phyloP scores from a whole-genome alignment of 345 rosid genomes.

The Eucalyptus dawsonii region DNA sequence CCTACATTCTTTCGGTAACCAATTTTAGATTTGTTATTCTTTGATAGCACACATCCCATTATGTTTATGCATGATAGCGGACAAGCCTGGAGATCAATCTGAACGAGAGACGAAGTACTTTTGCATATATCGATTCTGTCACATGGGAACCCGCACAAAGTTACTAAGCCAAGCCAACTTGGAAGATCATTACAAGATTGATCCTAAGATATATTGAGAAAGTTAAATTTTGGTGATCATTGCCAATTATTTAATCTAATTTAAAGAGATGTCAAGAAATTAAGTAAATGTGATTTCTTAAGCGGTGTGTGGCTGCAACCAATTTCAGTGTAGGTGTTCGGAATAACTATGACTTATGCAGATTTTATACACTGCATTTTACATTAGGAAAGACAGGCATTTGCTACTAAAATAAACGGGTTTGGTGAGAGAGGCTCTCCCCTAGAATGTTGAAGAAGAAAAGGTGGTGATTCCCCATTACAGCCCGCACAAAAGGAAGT shows the following conservation, averaged over 20 bases:
- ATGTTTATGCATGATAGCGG: too few species aligned
- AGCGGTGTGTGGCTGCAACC: background rate
- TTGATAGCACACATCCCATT: too few species aligned
- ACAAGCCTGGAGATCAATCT: too few species aligned
- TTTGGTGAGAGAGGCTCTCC: background rate
- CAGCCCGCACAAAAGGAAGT: background rate
- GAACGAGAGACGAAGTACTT: too few species aligned
- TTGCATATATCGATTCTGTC: too few species aligned
- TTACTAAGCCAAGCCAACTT: too few species aligned
- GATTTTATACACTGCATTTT: background rate
- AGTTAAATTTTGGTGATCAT: background rate
- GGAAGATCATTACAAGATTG: too few species aligned
- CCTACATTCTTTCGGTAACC: too few species aligned
- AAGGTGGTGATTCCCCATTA: background rate
- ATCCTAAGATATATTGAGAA: background rate
- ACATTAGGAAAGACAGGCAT: background rate
- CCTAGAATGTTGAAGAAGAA: background rate
- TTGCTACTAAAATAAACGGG: background rate
- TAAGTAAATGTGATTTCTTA: background rate
- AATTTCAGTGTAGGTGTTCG: background rate
- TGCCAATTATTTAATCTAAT: background rate
- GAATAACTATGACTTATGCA: background rate
- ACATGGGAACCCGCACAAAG: too few species aligned
- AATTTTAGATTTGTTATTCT: too few species aligned
- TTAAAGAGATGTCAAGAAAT: background rate